A percentile compares a stretch with the other conserved stretches of the same genome.
phyloP scores from a whole-genome alignment of 2,329 filamentous ascomycete species.

The Paecilomyces formosus region DNA sequence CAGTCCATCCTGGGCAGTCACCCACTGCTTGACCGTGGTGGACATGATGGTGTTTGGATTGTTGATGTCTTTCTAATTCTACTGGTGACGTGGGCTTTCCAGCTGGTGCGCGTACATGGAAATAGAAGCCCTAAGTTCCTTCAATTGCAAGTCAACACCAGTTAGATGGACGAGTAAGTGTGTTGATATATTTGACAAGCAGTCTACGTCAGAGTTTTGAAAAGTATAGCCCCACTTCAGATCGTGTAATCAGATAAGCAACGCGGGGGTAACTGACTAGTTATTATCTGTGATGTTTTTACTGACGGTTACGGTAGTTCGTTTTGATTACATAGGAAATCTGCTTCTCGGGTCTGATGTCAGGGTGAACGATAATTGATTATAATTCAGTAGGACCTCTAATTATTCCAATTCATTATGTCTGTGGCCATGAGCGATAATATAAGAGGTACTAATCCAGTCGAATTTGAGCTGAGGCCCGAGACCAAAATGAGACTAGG shows the following conservation, averaged over 20 bases:
- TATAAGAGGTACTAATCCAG: background rate
- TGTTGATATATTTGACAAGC: background rate
- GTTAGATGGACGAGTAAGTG: background rate
- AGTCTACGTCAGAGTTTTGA: background rate
- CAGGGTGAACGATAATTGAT: background rate
- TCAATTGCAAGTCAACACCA: background rate
- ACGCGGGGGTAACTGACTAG: background rate
- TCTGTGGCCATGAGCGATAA: background rate
- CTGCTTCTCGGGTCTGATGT: too few species aligned
- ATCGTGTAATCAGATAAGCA: background rate
- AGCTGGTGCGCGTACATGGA: background rate
- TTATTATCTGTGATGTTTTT: too few species aligned
- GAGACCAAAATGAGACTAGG: background rate
- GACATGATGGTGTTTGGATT: background rate
- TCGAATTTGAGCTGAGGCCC: background rate
- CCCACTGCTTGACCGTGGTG: constrained; percentile 41
- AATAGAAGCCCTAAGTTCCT: background rate
- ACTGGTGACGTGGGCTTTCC: background rate
- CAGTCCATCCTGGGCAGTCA: constrained; percentile 48
- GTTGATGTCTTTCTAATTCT: background rate
- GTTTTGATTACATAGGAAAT: background rate
- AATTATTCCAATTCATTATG: background rate
- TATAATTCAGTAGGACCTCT: background rate
- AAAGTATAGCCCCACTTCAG: background rate
- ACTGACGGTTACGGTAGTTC: too few species aligned